Conservation (phyloP, 495 filamentous ascomycete genomes). For the Bombardia bombarda region DNA sequence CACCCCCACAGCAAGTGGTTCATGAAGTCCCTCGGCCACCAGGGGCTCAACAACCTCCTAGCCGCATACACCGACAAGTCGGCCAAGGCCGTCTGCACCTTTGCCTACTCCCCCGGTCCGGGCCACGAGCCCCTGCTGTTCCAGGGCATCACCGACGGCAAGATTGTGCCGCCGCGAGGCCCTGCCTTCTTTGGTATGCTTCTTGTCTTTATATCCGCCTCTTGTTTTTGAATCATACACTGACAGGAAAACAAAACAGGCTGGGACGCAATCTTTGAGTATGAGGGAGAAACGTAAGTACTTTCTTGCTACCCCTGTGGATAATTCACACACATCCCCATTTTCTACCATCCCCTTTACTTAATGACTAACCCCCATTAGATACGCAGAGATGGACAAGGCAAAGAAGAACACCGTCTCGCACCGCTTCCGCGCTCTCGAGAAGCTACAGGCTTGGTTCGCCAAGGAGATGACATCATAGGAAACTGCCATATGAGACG, state of each 20-base stretch:
- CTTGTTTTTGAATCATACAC: neutral
- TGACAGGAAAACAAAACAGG: conserved; percentile 36
- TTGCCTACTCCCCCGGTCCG: conserved; percentile 82
- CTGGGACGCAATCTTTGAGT: conserved; percentile 97
- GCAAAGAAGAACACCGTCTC: conserved; percentile 86
- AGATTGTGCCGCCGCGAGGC: conserved; percentile 70
- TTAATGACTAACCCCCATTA: too few species aligned
- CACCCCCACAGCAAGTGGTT: conserved; percentile 72
- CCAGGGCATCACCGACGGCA: conserved; percentile 73
- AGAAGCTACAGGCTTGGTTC: conserved; percentile 81
- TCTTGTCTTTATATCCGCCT: neutral
- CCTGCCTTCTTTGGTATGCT: conserved; percentile 70
- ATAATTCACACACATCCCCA: neutral
- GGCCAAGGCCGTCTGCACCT: conserved; percentile 91
- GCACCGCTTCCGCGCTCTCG: conserved; percentile 77
- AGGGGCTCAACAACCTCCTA: conserved; percentile 85
- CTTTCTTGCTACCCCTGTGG: conserved; percentile 2
- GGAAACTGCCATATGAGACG: too few species aligned
- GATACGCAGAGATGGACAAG: conserved; percentile 92
- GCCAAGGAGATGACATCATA: conserved; percentile 36
- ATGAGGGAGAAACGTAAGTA: conserved; percentile 76
- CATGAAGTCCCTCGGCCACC: conserved; percentile 68
- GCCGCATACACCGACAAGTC: conserved; percentile 81
- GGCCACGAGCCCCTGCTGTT: conserved; percentile 82
- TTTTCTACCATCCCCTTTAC: conserved; percentile 6